These are phyloP conservation scores for Phalaenopsis equestris DNA, from an alignment of 106 monocot species.

Conservation along the genomic window DNA sequence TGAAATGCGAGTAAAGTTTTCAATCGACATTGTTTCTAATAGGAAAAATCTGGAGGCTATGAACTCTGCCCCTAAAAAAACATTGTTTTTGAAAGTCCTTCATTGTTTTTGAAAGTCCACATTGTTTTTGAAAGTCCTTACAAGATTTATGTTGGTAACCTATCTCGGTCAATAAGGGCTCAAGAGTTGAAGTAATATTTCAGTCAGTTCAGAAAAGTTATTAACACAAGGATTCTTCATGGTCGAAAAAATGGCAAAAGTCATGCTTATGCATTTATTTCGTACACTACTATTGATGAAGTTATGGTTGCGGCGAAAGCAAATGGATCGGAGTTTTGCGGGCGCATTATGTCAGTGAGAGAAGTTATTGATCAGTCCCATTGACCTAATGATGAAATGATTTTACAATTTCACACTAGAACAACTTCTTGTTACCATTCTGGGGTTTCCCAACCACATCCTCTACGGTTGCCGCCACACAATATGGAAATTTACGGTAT, in stretches of 20 bases:
- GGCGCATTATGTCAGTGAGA: conserved; percentile 45
- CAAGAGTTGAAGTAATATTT: conserved; percentile 70
- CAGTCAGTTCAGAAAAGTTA: conserved; percentile 66
- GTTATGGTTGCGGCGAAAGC: conserved; percentile 35
- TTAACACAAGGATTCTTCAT: conserved; percentile 59
- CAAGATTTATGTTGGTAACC: conserved; percentile 75
- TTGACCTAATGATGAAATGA: background rate
- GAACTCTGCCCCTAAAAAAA: conserved; percentile 42
- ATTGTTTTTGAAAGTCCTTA: conserved; percentile 72
- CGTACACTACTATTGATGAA: conserved; percentile 58
- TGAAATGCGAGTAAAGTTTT: conserved; percentile 73
- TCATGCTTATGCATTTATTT: conserved; percentile 77
- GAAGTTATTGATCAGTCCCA: conserved; percentile 19
- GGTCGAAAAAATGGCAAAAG: conserved; percentile 63
- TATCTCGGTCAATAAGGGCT: conserved; percentile 59
- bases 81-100: conserved; percentile 58
- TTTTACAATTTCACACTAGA: background rate
- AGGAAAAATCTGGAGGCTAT: conserved; percentile 34
- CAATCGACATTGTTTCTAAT: conserved; percentile 48
- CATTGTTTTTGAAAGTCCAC: too few relatives aligned
- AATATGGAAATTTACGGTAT: background rate
- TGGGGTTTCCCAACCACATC: background rate
- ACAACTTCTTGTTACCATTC: background rate
- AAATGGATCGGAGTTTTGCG: conserved; percentile 48
- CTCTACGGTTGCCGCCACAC: background rate